A percentile compares a stretch with the other conserved stretches of the same genome.
These are phyloP conservation scores for Sonneratia caseolaris DNA, from an alignment of 345 rosid genomes.

Conservation along the genomic window DNA sequence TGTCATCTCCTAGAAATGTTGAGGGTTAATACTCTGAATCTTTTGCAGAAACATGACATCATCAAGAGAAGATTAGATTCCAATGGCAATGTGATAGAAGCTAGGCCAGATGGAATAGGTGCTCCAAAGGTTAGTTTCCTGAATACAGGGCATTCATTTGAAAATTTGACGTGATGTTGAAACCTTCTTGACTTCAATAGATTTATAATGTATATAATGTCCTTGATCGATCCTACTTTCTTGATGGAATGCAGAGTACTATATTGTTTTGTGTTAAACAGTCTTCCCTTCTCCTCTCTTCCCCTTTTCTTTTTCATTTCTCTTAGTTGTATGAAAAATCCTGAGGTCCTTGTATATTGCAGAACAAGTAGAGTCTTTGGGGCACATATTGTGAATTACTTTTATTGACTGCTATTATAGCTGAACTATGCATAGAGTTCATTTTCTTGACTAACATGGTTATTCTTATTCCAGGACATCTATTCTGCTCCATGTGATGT, in stretches of 20 bases:
- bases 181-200: not conserved
- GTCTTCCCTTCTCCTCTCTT: not conserved
- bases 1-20: not conserved
- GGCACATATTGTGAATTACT: not conserved
- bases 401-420: not conserved
- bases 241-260: not conserved
- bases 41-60: constrained; percentile 80
- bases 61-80: constrained; percentile 70
- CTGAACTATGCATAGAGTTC: not conserved
- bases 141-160: not conserved
- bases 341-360: too few species aligned
- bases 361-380: not conserved
- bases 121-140: constrained; percentile 62
- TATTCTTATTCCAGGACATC: not conserved
- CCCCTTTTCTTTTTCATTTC: not conserved
- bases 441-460: not conserved
- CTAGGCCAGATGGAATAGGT: constrained; percentile 83
- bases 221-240: not conserved
- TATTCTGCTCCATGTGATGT: not conserved
- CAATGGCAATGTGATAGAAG: constrained; percentile 68
- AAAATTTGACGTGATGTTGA: not conserved
- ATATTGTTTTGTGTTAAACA: not conserved
- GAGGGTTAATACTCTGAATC: not conserved
- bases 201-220: not conserved
- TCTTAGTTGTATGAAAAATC: not conserved